Base-by-base conservation (phyloP, 805 yeast species). In the Aciculoconidium aculeatum region DNA sequence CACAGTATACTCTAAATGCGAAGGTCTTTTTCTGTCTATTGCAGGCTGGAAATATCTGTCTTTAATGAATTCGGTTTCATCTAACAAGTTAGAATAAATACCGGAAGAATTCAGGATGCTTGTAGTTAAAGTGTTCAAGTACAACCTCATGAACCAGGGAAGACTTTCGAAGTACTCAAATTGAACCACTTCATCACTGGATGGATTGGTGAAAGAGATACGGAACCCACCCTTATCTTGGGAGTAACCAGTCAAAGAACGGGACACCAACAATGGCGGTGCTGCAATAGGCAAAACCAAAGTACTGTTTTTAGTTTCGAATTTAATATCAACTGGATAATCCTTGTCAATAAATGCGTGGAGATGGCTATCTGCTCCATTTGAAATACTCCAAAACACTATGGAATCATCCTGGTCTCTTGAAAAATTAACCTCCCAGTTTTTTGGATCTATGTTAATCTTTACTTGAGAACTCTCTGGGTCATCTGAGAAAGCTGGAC, bases 131-230 rank as follows among this genome's bases (percentile, higher is more conserved):
- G 94, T 76, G 42, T 85, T 87, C 23, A 92, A 55, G 47, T 82
- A 92, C 2, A 85, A 55, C 41, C 90, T 72, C 76, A 87, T 79
- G 51, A 75, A 92, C 97, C 97, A 92, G 0, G 98, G 98, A 16
- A 87, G 61, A 0, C 86, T 68, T 52, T 92, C 96, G 42, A 77
- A 79, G 44, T 83, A 82, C 1, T 75, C 55, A 25, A 88, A 62
- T 2, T 55, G 53, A 3, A 76, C 67, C 1, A 71, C 55, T 4
- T 58, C 53, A 5, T 58, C 41, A 3, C 39, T 41, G 1, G 75
- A 58, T 1, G 86, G 83, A 49, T 90, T 92, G n/a, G 61, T 60
- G 44, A 90, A 70, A 7, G 77, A 82, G 0, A 82, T 72, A 49
- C 96, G 76, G 37, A 90, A 65, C 0, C 95, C 96, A 34, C 97